Conservation (phyloP, 2,329 filamentous ascomycete species). For the Pochonia chlamydosporia region DNA sequence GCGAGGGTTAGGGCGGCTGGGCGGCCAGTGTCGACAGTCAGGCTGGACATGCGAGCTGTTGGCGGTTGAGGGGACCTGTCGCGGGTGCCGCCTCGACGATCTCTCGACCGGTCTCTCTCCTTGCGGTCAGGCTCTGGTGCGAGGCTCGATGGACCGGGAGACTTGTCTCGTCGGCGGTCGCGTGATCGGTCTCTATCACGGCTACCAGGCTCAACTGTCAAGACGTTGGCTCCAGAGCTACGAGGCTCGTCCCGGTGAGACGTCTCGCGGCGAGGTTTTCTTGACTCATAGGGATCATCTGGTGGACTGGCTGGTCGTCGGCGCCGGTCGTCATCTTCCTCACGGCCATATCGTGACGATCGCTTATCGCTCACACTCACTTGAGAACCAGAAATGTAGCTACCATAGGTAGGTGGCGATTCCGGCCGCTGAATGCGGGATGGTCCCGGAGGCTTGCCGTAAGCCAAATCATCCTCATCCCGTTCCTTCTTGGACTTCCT, state of each 20-base stretch:
- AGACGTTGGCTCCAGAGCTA: conserved; percentile 30
- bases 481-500: conserved; percentile 15
- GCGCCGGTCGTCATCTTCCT: conserved; percentile 7
- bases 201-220: conserved; percentile 35
- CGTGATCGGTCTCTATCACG: conserved; percentile 28
- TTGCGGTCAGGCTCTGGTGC: conserved; percentile 14
- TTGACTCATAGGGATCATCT: conserved; percentile 14
- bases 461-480: conserved; percentile 44
- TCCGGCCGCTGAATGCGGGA: conserved; percentile 17
- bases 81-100: conserved; percentile 29
- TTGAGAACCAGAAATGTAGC: conserved; percentile 17
- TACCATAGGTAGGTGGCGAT: conserved; percentile 21
- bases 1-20: conserved; percentile 38
- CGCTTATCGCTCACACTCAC: conserved; percentile 13
- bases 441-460: conserved; percentile 31
- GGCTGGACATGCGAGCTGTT: conserved; percentile 43
- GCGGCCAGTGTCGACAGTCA: conserved; percentile 44
- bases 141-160: conserved; percentile 16
- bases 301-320: conserved; percentile 8
- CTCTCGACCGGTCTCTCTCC: conserved; percentile 18
- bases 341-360: conserved; percentile 15
- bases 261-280: conserved; percentile 15
- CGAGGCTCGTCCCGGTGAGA: conserved; percentile 29
- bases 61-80: conserved; percentile 44
- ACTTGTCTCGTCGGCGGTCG: conserved; percentile 25